phyloP scores from a whole-genome alignment of 306 rosid species.

The Prunus campanulata region DNA sequence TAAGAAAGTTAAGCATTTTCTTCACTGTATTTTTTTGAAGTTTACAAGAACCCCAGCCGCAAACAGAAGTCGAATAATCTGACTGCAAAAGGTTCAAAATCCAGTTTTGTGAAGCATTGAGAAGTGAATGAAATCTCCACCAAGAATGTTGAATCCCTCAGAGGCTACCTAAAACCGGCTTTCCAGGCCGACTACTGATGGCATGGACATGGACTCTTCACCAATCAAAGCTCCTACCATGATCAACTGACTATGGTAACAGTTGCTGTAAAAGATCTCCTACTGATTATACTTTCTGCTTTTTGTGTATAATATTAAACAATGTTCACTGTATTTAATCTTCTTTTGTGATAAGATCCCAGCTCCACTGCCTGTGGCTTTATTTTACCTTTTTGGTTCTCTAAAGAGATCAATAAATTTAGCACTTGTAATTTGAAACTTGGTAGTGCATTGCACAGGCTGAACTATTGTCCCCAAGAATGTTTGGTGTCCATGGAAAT shows the following conservation, averaged over 20 bases:
- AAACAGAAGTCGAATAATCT: background rate
- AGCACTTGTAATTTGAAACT: background rate
- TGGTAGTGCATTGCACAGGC: background rate
- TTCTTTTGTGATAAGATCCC: background rate
- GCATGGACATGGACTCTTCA: background rate
- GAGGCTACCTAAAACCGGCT: background rate
- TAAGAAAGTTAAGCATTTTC: background rate
- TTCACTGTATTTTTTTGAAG: background rate
- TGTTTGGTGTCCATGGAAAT: too few relatives aligned
- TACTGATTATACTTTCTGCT: background rate
- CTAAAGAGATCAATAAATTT: background rate
- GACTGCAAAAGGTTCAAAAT: background rate
- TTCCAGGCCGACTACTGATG: background rate
- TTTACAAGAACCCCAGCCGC: slow-evolving; percentile 5
- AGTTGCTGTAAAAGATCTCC: background rate
- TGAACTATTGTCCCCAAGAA: background rate
- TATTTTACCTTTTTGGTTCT: background rate
- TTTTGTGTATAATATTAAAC: background rate
- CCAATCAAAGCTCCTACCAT: background rate
- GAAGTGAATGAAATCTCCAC: background rate
- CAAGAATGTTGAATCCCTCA: background rate
- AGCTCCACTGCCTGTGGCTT: too few relatives aligned
- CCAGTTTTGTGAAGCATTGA: background rate
- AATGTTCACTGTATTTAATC: slow-evolving; percentile 4
- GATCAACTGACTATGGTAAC: background rate